phyloP scores from a whole-genome alignment of 1,284 basidiomycete species.

The Heliocybe sulcata region DNA sequence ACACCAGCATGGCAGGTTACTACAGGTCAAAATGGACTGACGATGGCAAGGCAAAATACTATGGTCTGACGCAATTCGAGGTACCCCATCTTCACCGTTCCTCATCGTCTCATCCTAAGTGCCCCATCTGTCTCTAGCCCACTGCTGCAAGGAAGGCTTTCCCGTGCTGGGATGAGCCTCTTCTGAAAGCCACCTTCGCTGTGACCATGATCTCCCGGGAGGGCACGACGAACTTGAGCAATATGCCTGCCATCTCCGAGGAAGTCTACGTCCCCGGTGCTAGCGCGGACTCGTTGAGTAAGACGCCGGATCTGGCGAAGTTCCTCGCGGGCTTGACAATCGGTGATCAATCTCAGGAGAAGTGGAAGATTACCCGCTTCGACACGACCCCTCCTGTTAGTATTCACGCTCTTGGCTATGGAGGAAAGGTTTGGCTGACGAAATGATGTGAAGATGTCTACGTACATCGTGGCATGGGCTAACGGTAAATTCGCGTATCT shows the following conservation, averaged over 20 bases:
- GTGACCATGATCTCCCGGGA: slow-evolving; percentile 81
- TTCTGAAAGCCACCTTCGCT: slow-evolving; percentile 83
- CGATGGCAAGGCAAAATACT: slow-evolving; percentile 54
- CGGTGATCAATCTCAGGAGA: slow-evolving; percentile 21
- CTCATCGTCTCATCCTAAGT: slow-evolving; percentile 5
- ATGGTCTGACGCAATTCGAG: slow-evolving; percentile 81
- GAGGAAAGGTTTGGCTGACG: not conserved
- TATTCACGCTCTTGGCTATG: not conserved
- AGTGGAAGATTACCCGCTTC: slow-evolving; percentile 82
- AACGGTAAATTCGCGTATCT: slow-evolving; percentile 79
- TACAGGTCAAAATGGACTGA: slow-evolving; percentile 54
- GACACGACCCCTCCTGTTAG: slow-evolving; percentile 58
- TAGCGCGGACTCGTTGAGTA: not conserved
- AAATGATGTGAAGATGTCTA: slow-evolving; percentile 53
- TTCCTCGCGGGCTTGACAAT: slow-evolving; percentile 16
- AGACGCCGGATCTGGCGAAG: not conserved
- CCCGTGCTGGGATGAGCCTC: slow-evolving; percentile 93
- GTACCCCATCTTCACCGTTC: slow-evolving; percentile 22
- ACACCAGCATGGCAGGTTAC: slow-evolving; percentile 67
- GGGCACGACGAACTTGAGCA: slow-evolving; percentile 76
- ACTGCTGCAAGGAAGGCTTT: slow-evolving; percentile 82
- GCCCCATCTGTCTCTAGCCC: slow-evolving; percentile 48
- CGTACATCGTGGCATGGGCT: slow-evolving; percentile 89
- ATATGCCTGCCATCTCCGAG: slow-evolving; percentile 75
- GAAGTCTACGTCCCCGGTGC: slow-evolving; percentile 23